Evolutionary conservation across 352 stramenopile genomes (phyloP).

Genomic region (Globisporangium cystogenes): DNA sequence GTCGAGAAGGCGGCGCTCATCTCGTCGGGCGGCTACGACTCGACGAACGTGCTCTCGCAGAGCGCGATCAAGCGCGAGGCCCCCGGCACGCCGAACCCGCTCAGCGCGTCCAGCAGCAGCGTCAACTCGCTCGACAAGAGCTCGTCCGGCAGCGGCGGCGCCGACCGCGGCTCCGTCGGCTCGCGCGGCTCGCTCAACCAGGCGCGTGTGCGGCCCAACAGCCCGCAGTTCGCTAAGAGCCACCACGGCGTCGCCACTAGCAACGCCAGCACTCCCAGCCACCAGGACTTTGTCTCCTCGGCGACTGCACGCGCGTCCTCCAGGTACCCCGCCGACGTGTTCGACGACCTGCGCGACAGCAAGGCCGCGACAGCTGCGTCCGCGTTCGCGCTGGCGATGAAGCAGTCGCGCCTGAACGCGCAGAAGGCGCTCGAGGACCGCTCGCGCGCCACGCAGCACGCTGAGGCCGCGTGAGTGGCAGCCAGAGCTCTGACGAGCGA

Average conservation of each 20-base stretch:
- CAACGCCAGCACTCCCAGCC: neutral
- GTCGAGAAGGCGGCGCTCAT: slow-evolving; percentile 12
- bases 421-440: slow-evolving; percentile 57
- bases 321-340: neutral
- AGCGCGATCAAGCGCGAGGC: neutral
- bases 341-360: slow-evolving; percentile 4
- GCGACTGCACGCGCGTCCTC: neutral
- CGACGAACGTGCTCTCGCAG: slow-evolving; percentile 2
- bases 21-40: slow-evolving; percentile 10
- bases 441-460: slow-evolving; percentile 6
- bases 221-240: slow-evolving; percentile 4
- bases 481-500: neutral
- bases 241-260: neutral
- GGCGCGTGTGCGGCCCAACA: slow-evolving; percentile 12
- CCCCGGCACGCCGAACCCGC: neutral
- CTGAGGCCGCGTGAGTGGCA: neutral
- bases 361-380: slow-evolving; percentile 36
- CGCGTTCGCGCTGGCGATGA: slow-evolving; percentile 74
- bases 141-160: neutral
- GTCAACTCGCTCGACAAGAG: neutral
- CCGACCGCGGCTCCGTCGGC: slow-evolving; percentile 6
- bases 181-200: slow-evolving; percentile 5
- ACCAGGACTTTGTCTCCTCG: neutral
- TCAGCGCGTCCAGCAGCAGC: neutral
- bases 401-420: slow-evolving; percentile 65